Evolutionary conservation across 2,329 filamentous ascomycete genomes (phyloP), one percentile per base, ranked within the genome.

Genomic region (Elsinoe batatas): DNA sequence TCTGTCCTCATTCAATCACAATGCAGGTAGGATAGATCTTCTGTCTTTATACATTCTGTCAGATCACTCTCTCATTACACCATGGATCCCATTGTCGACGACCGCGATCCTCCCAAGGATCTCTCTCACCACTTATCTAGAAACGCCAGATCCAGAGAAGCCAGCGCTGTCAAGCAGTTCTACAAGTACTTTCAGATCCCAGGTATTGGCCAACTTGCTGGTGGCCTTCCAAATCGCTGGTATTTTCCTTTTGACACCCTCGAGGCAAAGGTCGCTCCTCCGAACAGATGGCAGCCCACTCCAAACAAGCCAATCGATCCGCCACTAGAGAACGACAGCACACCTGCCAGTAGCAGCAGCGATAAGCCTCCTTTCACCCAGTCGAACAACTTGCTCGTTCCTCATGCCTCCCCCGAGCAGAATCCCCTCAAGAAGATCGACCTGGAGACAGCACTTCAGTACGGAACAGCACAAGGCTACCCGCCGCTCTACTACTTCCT

Each of bases 221-320:
- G 80, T 64, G 80, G 80, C 58, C 79, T 95, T 18, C 91, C 91
- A 13, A 85, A 93, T 69, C 76, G 84, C 37, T 79, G 79, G 57
- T 88, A 88, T 72, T 96, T 96, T 66, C 91, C 91, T 7, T 95
- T 87, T 70, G 90, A 96, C 64, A 93, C 89, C 0, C 81, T 96
- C 60, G 88, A 95, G 71, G 88, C 90, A 38, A 83, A 85, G 61
- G 81, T 85, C 59, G 88, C 88, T 32, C 79, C 81, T 59, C 84
- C 88, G 6, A 76, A 85, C 60, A 81, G 90, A 69, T 93, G 87
- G 77, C 77, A 79, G 33, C 85, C 85, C 1, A 83, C 84, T 10
- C 79, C 82, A 36, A 87, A 85, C 67, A 73, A 76, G 46, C 80
- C 81, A 26, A 64, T 76, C 54, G 74, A 78, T 61, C 72, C 74